These are phyloP conservation scores for Pestalotiopsis sp. DNA, from an alignment of 2,329 filamentous ascomycete genomes.

Conservation along the genomic window DNA sequence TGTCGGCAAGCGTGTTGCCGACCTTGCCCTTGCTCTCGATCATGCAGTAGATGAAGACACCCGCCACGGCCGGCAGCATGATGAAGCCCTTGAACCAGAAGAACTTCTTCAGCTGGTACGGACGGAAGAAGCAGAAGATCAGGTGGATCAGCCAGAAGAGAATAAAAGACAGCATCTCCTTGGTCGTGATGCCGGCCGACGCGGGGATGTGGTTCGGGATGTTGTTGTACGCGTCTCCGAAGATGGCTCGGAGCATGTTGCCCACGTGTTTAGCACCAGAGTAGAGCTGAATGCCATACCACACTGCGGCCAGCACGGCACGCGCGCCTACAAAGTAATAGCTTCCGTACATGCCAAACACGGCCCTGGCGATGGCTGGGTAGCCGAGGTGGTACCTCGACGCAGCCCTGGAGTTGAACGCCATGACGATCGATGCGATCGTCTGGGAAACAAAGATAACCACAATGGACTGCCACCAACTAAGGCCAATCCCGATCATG, in stretches of 20 bases:
- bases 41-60: slow-evolving; percentile 12
- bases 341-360: slow-evolving; percentile 43
- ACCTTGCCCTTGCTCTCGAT: slow-evolving; percentile 7
- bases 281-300: slow-evolving; percentile 11
- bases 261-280: slow-evolving; percentile 5
- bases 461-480: slow-evolving; percentile 46
- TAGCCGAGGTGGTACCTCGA: slow-evolving; percentile 45
- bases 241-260: slow-evolving; percentile 28
- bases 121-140: slow-evolving; percentile 43
- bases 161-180: slow-evolving; percentile 39
- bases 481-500: slow-evolving; percentile 41
- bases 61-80: slow-evolving; percentile 34
- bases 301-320: slow-evolving; percentile 39
- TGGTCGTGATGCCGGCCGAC: slow-evolving; percentile 40
- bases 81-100: slow-evolving; percentile 47
- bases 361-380: slow-evolving; percentile 37
- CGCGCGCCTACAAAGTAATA: slow-evolving; percentile 45
- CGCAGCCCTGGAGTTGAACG: slow-evolving; percentile 45
- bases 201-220: slow-evolving; percentile 40
- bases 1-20: background rate
- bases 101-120: slow-evolving; percentile 45
- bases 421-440: slow-evolving; percentile 44
- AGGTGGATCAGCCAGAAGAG: slow-evolving; percentile 41
- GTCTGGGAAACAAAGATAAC: slow-evolving; percentile 45
- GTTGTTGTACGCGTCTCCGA: slow-evolving; percentile 35